Percentiles rank a stretch among this genome's conserved stretches.
Evolutionary conservation across 2,329 filamentous ascomycete species (phyloP).

Genomic region (Hansfordia pulvinata): DNA sequence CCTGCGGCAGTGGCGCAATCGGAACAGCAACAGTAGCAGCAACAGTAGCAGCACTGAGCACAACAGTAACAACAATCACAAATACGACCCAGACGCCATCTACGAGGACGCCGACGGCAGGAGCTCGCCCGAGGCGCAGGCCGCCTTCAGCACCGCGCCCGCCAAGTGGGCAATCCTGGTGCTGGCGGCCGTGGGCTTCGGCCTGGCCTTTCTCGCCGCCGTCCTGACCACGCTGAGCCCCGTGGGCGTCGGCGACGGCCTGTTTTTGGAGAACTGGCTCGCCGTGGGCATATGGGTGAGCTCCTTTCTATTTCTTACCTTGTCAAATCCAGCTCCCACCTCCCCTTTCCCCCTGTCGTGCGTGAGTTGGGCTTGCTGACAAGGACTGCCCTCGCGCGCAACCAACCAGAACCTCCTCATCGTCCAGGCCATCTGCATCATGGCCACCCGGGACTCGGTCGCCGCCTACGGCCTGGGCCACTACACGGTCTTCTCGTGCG

Average conservation of each 20-base stretch:
- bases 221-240: conserved; percentile 32
- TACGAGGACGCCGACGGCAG: conserved; percentile 61
- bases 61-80: too few species aligned
- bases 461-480: conserved; percentile 38
- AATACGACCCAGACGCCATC: conserved; percentile 19
- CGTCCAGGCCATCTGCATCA: conserved; percentile 35
- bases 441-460: conserved; percentile 34
- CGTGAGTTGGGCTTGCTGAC: too few species aligned
- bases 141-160: conserved; percentile 45
- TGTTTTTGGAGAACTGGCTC: conserved; percentile 45
- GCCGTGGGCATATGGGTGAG: conserved; percentile 49
- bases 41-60: too few species aligned
- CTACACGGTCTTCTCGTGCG: conserved; percentile 32
- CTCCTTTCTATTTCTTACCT: conserved; percentile 9
- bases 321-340: conserved; percentile 2
- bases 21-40: too few species aligned
- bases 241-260: conserved; percentile 14
- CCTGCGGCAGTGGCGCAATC: conserved; percentile 7
- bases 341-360: conserved; percentile 3
- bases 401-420: conserved; percentile 30
- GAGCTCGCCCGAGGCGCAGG: conserved; percentile 48
- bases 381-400: conserved; percentile 5
- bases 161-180: conserved; percentile 41
- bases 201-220: conserved; percentile 40
- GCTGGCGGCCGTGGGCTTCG: conserved; percentile 38